A percentile compares a stretch with the other conserved stretches of the same genome.
Evolutionary conservation across 129 eudicot species (phyloP).

Genomic region (Pittosporum tobira): DNA sequence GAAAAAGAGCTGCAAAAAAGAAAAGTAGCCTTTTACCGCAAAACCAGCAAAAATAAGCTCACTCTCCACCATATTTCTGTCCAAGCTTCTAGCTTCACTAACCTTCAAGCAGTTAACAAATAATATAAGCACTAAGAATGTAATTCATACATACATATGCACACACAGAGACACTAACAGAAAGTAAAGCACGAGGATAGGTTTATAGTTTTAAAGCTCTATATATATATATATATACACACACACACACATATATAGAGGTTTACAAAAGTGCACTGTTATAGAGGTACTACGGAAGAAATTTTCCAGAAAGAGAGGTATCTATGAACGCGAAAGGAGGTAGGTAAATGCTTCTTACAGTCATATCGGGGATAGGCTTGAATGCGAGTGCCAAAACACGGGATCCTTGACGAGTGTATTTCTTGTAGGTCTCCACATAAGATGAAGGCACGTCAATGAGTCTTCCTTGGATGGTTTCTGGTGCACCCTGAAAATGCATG

Average conservation of each 20-base stretch:
- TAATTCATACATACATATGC: no score
- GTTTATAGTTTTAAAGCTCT: no score
- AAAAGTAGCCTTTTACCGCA: constrained; percentile 47
- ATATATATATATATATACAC: no score
- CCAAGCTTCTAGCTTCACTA: constrained; percentile 91
- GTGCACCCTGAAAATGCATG: constrained; percentile 87
- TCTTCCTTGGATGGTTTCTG: constrained; percentile 92
- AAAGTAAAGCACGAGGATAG: no score
- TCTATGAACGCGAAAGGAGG: no score
- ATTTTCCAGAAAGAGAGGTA: not conserved
- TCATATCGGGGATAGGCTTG: constrained; percentile 92
- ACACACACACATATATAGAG: no score
- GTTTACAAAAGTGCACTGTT: not conserved
- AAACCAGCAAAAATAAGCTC: constrained; percentile 92
- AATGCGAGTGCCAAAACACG: constrained; percentile 94
- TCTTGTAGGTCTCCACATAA: constrained; percentile 71
- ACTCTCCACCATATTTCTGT: constrained; percentile 73
- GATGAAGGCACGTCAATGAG: constrained; percentile 59
- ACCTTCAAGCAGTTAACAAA: constrained; percentile 47
- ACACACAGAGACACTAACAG: no score
- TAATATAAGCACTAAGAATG: no score
- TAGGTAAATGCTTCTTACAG: constrained; percentile 59
- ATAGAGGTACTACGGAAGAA: not conserved
- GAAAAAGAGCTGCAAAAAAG: not conserved
- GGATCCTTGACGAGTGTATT: constrained; percentile 94